phyloP scores from a whole-genome alignment of 805 yeast genomes.

The Candida boleticola region DNA sequence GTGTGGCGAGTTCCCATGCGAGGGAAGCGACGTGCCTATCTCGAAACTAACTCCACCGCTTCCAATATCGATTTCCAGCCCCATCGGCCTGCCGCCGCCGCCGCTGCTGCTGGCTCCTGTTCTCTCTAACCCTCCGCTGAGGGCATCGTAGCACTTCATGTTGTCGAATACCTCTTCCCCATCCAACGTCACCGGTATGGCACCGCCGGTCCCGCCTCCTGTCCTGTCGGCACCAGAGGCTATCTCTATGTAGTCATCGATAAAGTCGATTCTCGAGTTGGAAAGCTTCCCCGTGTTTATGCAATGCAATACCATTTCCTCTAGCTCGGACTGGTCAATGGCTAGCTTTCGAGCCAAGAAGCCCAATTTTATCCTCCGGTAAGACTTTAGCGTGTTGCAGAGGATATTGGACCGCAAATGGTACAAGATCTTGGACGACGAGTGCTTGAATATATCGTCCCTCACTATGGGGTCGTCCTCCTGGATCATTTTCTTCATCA shows the following conservation, averaged over 20 bases:
- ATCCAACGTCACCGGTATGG: constrained; percentile 19
- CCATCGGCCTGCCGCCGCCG: not conserved
- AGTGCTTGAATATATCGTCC: constrained; percentile 30
- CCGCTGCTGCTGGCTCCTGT: constrained; percentile 11
- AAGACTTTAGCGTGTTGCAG: constrained; percentile 28
- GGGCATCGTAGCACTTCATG: constrained; percentile 17
- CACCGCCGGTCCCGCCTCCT: not conserved
- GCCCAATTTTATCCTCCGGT: constrained; percentile 26
- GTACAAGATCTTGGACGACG: constrained; percentile 23
- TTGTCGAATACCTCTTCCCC: constrained; percentile 22
- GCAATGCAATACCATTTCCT: constrained; percentile 24
- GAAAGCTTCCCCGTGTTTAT: constrained; percentile 28
- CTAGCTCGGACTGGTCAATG: constrained; percentile 21
- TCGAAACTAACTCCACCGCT: constrained; percentile 3
- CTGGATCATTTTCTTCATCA: constrained; percentile 14
- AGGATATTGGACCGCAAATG: constrained; percentile 33
- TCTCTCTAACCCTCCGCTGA: constrained; percentile 9
- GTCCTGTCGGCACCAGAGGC: not conserved
- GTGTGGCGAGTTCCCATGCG: not conserved
- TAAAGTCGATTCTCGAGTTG: constrained; percentile 28
- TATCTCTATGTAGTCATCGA: constrained; percentile 18
- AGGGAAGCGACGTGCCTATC: constrained; percentile 1
- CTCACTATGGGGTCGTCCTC: constrained; percentile 22
- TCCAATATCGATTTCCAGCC: constrained; percentile 10
- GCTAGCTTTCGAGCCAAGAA: constrained; percentile 21